These are phyloP conservation scores for Penicillium subrubescens DNA, from an alignment of 495 filamentous ascomycete genomes.

Conservation along the genomic window DNA sequence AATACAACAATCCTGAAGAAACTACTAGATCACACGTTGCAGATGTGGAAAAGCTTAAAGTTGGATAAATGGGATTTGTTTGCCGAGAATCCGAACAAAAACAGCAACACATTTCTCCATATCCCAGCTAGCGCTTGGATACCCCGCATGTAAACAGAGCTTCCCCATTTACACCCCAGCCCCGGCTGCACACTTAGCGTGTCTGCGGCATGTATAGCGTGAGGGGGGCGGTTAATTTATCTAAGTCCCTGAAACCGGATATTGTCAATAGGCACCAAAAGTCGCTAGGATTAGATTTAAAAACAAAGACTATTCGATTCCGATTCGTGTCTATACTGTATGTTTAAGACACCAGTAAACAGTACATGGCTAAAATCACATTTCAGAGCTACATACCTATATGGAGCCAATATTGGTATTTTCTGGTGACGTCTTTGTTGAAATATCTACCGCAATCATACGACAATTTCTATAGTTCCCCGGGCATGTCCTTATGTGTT, in stretches of 20 bases:
- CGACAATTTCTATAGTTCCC: no score
- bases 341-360: no score
- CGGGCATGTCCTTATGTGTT: no score
- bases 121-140: conserved; percentile 6
- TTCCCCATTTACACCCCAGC: conserved; percentile 4
- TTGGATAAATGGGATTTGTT: not conserved
- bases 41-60: conserved; percentile 6
- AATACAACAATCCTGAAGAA: not conserved
- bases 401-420: no score
- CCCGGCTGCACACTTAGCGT: conserved; percentile 4
- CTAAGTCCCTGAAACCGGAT: not conserved
- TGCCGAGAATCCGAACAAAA: not conserved
- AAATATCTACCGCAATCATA: no score
- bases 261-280: not conserved
- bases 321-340: no score
- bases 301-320: not conserved
- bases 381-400: no score
- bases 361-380: no score
- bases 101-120: not conserved
- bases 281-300: not conserved
- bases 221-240: not conserved
- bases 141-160: conserved; percentile 4
- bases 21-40: not conserved
- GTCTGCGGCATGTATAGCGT: not conserved
- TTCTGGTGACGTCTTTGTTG: no score